Base-by-base conservation (phyloP, 371 early-diverging fungal genomes). In the Saksenaea vasiformis region DNA sequence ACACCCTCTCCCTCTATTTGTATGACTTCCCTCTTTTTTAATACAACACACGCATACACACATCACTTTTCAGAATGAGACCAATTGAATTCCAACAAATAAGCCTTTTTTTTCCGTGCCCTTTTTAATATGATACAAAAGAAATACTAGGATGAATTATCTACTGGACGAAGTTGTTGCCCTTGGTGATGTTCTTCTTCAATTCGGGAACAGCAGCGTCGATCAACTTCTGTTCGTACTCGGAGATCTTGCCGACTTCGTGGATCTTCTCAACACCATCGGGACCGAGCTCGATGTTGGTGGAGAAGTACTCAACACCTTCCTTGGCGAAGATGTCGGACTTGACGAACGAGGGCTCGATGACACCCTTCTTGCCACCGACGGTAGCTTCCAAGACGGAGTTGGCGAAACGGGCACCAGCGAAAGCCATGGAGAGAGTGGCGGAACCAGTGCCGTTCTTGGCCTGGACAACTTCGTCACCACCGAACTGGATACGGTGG, bases 381-480 rank as follows among this genome's bases (percentile, higher is more conserved):
- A 93, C 90, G 62, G 85, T 79, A 68, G 97, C 99, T 56, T 92
- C 90, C 62, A 99, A 83, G 61, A 99, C 87, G 37, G 95, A 90
- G 88, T 91, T 90, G 71, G 94, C 92, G 83, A 99, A 97, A 69
- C 94, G 93, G 27, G 96, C 95, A 70, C 97, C 99, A 64, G 99
- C 98, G 68, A 85, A 96, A 27, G 99, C 99, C 99, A 99, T 98
- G 66, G 96, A 95, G 57, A 99, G 90, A 59, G 99, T 99, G 62
- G 99, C 98, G 61, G 95, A 95, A 61, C 99, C 99, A 62, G 93
- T 87, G 67, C 99, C 99, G 80, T 95, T 89, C 93, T 99, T 99
- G 79, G 99, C 99, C 89, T 97, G 87, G 84, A 99, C 98, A 60
- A 99, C 99, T 86, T 99, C 99, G 79, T 99, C 99, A 80, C 99